Base-by-base conservation (phyloP, 805 yeast genomes). In the Wickerhamiella spandovensis region DNA sequence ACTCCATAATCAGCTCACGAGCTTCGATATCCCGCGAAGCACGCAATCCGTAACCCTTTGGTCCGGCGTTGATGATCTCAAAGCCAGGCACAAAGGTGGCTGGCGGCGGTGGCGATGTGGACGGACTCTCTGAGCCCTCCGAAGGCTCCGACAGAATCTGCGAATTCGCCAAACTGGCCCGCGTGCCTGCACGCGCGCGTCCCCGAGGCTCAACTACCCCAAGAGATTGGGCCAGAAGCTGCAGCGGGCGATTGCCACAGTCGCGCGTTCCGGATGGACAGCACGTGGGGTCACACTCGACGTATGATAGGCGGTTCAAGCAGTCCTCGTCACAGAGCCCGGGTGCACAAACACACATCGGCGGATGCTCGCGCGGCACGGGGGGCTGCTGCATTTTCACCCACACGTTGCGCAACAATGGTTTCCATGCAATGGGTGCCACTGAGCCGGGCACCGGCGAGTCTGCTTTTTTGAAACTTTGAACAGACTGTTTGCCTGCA, bases 1-100 rank as follows among this genome's bases (percentile, higher is more conserved):
- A 74, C 54, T 74, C 78, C 25, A 71, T 59, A 25, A 74, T 66
- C n/a, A 74, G 60, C 43, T 64, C 66, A 5, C 67, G 68, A 15
- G 72, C 66, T 4, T 60, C 54, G 44, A 69, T 72, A 0, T 58
- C 54, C 28, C 72, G 58, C 2, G 63, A 58, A 2, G 77, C 68
- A 17, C 70, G 54, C 13, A 74, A 59, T 1, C 78, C 78, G 48
- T 60, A 63, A 3, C 77, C 77, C 52, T 70, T 71, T 25, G 58
- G 56, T 17, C 66, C 67, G 0, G 75, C 68, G 46, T 57, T 52
- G 4, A 67, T 55, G n/a, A 69, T 66, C 48, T 67, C 64, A 38
- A 47, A 57, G 5, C 39, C 39, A 17, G 39, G 39, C 51, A 49
- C 20, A 17, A 35, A 35, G 10, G 5, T 4, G 3, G 32, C 32